phyloP scores from a whole-genome alignment of 2,329 filamentous ascomycete species.

The Phialophora macrospora region DNA sequence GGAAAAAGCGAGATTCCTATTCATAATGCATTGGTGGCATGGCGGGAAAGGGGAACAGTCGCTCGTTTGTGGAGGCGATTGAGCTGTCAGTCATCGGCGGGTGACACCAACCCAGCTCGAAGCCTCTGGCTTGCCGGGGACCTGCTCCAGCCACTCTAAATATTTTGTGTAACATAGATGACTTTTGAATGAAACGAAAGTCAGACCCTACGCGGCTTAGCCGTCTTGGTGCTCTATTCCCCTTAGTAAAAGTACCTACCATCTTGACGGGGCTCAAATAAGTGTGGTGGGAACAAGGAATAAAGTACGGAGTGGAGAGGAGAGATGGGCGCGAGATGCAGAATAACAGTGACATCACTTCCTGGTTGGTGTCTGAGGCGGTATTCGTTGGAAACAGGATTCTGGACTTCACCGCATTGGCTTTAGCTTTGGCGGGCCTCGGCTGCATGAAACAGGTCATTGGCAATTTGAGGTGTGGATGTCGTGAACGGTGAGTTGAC shows the following conservation, averaged over 20 bases:
- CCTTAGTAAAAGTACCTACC: background rate
- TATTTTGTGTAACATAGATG: slow-evolving; percentile 16
- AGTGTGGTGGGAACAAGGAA: too few species aligned
- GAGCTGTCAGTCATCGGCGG: background rate
- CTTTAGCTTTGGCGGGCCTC: background rate
- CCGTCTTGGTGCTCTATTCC: background rate
- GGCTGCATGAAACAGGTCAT: slow-evolving; percentile 1
- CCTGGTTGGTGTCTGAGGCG: background rate
- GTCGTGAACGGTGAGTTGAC: background rate
- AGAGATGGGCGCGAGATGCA: too few species aligned
- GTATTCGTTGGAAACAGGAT: background rate
- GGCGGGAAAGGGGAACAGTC: slow-evolving; percentile 15
- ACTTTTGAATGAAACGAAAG: slow-evolving; percentile 12
- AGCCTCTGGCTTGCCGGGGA: background rate
- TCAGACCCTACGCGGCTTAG: background rate
- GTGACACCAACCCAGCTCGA: background rate
- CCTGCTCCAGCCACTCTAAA: background rate
- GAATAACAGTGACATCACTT: background rate
- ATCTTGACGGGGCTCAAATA: too few species aligned
- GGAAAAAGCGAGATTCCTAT: slow-evolving; percentile 29
- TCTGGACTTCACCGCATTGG: background rate
- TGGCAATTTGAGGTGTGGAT: background rate
- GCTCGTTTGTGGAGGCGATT: slow-evolving; percentile 1
- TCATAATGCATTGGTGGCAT: slow-evolving; percentile 26
- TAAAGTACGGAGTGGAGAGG: too few species aligned